phyloP scores from a whole-genome alignment of 495 filamentous ascomycete species.

The Pseudoneurospora amorphoporcata region DNA sequence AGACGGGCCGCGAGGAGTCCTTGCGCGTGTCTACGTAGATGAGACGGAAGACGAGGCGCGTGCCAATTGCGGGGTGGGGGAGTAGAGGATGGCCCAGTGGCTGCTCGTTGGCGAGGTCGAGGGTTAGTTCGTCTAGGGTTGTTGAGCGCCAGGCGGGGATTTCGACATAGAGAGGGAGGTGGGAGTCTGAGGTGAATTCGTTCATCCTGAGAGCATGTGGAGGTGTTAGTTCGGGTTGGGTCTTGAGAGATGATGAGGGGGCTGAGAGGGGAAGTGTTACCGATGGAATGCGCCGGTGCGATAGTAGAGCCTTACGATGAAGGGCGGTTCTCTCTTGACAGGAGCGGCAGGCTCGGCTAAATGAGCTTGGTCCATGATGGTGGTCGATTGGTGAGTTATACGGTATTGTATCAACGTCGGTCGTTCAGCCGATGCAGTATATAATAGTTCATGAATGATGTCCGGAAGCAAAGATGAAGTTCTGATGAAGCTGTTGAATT shows the following conservation, averaged over 20 bases:
- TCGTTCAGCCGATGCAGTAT: neutral
- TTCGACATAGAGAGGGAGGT: slow-evolving; percentile 57
- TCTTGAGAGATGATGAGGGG: neutral
- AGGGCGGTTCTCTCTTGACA: slow-evolving; percentile 48
- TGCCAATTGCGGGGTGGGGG: slow-evolving; percentile 66
- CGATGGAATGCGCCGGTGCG: slow-evolving; percentile 60
- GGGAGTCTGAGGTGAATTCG: slow-evolving; percentile 45
- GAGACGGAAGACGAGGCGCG: slow-evolving; percentile 75
- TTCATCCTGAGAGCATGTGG: slow-evolving; percentile 38
- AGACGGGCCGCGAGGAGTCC: slow-evolving; percentile 49
- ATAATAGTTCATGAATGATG: neutral
- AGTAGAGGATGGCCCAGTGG: slow-evolving; percentile 36
- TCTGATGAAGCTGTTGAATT: neutral
- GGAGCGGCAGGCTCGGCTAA: neutral
- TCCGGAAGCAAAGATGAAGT: neutral
- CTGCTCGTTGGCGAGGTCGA: slow-evolving; percentile 40
- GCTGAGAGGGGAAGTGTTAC: slow-evolving; percentile 27
- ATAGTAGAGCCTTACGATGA: slow-evolving; percentile 88
- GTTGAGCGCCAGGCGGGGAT: slow-evolving; percentile 86
- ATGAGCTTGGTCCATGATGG: neutral
- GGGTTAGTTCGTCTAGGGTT: slow-evolving; percentile 69
- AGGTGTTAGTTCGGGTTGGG: neutral
- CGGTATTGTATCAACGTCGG: neutral
- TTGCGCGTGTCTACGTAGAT: slow-evolving; percentile 71
- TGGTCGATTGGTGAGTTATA: neutral